Evolutionary conservation across 352 stramenopile species (phyloP).

Genomic region (Globisporangium splendens): DNA sequence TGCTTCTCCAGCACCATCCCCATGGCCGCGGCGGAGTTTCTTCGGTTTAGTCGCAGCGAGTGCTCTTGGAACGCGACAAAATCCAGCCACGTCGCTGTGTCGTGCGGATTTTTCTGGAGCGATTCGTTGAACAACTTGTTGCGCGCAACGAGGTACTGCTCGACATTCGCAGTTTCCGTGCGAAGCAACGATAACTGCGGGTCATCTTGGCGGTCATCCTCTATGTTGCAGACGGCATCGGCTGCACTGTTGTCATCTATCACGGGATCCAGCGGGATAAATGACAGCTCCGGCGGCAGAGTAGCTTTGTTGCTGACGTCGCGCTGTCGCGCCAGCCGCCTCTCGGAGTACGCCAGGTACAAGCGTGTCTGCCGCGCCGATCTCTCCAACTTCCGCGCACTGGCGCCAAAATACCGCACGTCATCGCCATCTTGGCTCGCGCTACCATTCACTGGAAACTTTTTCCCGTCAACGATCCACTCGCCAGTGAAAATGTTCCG

Average conservation of each 20-base stretch:
- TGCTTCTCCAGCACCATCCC: conserved; percentile 60
- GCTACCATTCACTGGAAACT: not conserved
- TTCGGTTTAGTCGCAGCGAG: conserved; percentile 28
- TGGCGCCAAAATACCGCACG: conserved; percentile 45
- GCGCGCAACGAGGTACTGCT: conserved; percentile 53
- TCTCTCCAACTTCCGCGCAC: conserved; percentile 38
- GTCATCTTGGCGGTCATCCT: not conserved
- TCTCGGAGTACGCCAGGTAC: conserved; percentile 71
- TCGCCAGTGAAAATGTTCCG: conserved; percentile 38
- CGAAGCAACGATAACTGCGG: conserved; percentile 23
- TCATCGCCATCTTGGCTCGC: conserved; percentile 6
- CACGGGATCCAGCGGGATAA: conserved; percentile 60
- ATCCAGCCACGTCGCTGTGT: conserved; percentile 58
- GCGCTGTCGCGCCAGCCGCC: conserved; percentile 24
- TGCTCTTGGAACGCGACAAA: conserved; percentile 78
- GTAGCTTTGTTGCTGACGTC: not conserved
- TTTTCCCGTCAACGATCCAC: conserved; percentile 30
- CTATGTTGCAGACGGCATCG: not conserved
- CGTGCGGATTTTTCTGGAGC: conserved; percentile 32
- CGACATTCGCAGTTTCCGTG: conserved; percentile 63
- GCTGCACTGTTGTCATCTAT: conserved; percentile 16
- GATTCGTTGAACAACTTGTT: conserved; percentile 49
- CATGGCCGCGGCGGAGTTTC: conserved; percentile 14
- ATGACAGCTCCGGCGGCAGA: conserved; percentile 33
- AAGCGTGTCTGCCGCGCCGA: conserved; percentile 39